Percentiles rank a stretch among this genome's conserved stretches.
These are phyloP conservation scores for Eragrostis curvula DNA, from an alignment of 176 grass and related monocot genomes.

Conservation along the genomic window DNA sequence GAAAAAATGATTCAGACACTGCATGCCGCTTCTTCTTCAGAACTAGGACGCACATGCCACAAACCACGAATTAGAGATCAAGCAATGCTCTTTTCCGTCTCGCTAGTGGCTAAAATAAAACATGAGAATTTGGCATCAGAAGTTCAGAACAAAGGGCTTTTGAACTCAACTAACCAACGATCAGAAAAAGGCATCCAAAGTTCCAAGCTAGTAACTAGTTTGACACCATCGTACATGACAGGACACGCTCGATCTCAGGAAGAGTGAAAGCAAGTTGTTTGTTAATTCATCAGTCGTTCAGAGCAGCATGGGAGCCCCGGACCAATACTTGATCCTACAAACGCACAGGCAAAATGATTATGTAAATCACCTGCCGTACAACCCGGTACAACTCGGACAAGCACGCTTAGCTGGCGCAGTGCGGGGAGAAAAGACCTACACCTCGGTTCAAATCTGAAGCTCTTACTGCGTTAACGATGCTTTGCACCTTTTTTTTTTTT, in stretches of 20 bases:
- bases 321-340: not conserved
- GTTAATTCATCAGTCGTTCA: not conserved
- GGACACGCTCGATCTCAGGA: conserved; percentile 17
- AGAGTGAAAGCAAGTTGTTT: conserved; percentile 33
- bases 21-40: not conserved
- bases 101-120: not conserved
- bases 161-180: not conserved
- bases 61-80: not conserved
- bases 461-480: not conserved
- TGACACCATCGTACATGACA: not conserved
- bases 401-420: conserved; percentile 9
- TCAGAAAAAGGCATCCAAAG: not conserved
- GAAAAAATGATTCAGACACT: not conserved
- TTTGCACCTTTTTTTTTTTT: too few species aligned
- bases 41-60: not conserved
- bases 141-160: not conserved
- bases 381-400: not conserved
- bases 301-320: not conserved
- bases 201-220: not conserved
- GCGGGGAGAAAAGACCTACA: not conserved
- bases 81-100: not conserved
- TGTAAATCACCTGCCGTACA: conserved; percentile 16
- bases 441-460: conserved; percentile 14
- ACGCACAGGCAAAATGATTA: not conserved
- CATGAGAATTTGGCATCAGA: not conserved